Conservation (phyloP, 805 yeast species). For the Yarrowia osloensis region DNA sequence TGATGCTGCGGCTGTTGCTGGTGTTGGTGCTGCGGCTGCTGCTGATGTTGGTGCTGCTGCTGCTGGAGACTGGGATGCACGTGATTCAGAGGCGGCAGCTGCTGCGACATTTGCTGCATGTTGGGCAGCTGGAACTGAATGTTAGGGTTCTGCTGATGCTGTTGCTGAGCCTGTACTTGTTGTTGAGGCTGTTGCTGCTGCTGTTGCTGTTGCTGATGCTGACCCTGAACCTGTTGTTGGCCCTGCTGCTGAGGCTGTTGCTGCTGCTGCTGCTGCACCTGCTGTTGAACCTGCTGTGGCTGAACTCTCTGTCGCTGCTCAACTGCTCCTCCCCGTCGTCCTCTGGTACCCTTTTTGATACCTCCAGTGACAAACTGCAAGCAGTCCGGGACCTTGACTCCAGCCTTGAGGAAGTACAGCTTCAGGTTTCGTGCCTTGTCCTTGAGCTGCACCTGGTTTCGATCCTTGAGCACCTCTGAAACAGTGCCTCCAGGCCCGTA, state of each 20-base stretch:
- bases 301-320: conserved; percentile 4
- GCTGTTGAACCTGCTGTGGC: conserved; percentile 3
- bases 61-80: conserved; percentile 19
- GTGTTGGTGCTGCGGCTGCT: no score
- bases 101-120: conserved; percentile 13
- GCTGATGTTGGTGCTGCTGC: not conserved
- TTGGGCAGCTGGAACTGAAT: conserved; percentile 10
- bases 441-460: conserved; percentile 89
- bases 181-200: not conserved
- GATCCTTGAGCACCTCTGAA: conserved; percentile 78
- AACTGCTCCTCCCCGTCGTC: not conserved
- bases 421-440: conserved; percentile 98
- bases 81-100: conserved; percentile 9
- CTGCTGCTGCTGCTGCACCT: conserved; percentile 7
- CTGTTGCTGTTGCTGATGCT: not conserved
- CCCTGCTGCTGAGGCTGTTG: not conserved
- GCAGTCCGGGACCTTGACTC: conserved; percentile 76
- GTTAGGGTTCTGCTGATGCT: conserved; percentile 4
- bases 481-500: conserved; percentile 92
- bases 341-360: conserved; percentile 36
- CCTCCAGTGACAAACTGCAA: conserved; percentile 87
- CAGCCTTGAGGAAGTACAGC: conserved; percentile 75
- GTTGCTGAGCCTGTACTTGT: not conserved
- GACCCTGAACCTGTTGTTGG: not conserved
- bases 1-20: not conserved